Evolutionary conservation across 1,139 yeast genomes (phyloP), one percentile per base, ranked within the genome.

Genomic region (Candida sp.): DNA sequence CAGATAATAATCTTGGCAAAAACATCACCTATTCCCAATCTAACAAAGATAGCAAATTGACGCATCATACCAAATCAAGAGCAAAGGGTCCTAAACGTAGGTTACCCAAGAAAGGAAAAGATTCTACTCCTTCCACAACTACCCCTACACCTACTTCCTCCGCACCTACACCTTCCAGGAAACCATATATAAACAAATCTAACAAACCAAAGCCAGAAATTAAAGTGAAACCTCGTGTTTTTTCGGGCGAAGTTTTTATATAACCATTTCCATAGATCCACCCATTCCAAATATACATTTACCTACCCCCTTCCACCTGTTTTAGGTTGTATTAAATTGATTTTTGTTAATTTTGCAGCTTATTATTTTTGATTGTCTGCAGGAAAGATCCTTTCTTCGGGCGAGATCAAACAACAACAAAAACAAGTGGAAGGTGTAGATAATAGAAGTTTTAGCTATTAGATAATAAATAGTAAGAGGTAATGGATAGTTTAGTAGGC

Each of bases 11-110:
- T 12, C 5, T 50, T 52, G 6, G 51, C 51, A 15, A 41, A 33
- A 8, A 5, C 43, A 12, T 34, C 41, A 30, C 43, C 34, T 42
- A 27, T 36, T 19, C 35, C 4, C 38, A 42, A 21, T 37, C 49
- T 25, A 43, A 41, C 4, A 41, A 48, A 11, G 46, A 51, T 5
- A 59, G 51, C 36, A 66, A 70, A 43, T 64, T 85, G 45, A 68
- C 65, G 0, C 95, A 87, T 55, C 66, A 79, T 8, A 85, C 77
- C 38, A 87, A 85, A 57, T 53, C 66, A 1, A 70, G 96, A 48
- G 68, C 90, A 4, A 81, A 75, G 53, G 96, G 96, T 0, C 96
- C 96, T 2, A 83, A 77, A 57, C 70, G 96, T 56, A 73, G 86
- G 49, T 72, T 82, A 33, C 95, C 95, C 0, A 74, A 69, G 52